These are phyloP conservation scores for Aphanocladium album DNA, from an alignment of 2,329 filamentous ascomycete genomes.

Conservation along the genomic window DNA sequence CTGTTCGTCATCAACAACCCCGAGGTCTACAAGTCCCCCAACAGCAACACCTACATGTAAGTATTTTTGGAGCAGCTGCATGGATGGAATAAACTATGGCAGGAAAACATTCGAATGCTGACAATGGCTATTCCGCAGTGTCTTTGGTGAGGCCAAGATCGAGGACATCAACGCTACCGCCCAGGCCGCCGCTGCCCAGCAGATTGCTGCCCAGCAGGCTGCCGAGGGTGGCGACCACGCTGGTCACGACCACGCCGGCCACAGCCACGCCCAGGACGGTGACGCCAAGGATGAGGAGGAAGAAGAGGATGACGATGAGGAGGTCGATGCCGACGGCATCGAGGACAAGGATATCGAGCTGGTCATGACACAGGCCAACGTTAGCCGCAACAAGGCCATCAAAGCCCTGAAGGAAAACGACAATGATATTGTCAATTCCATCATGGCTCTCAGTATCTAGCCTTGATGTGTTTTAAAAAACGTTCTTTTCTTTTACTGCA, in stretches of 20 bases:
- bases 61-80: constrained; percentile 28
- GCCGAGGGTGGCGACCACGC: constrained; percentile 64
- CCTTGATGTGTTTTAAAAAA: constrained; percentile 15
- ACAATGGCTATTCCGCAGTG: constrained; percentile 48
- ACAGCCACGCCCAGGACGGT: constrained; percentile 55
- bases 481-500: constrained; percentile 10
- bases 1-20: constrained; percentile 99
- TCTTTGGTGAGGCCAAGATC: constrained; percentile 99
- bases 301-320: constrained; percentile 82
- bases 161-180: constrained; percentile 99
- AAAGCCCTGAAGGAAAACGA: constrained; percentile 99
- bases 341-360: constrained; percentile 99
- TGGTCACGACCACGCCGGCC: constrained; percentile 67
- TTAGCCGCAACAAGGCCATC: constrained; percentile 96
- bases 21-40: constrained; percentile 98
- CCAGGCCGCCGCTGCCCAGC: constrained; percentile 91
- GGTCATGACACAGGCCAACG: constrained; percentile 95
- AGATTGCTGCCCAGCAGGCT: constrained; percentile 73
- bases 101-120: background rate
- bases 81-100: background rate
- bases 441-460: constrained; percentile 93
- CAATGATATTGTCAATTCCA: constrained; percentile 99
- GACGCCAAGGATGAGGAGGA: constrained; percentile 74
- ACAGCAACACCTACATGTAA: constrained; percentile 99
- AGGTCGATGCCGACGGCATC: constrained; percentile 88